phyloP scores from a whole-genome alignment of 305 asterid genomes.

The Solanum aculeatissimum region DNA sequence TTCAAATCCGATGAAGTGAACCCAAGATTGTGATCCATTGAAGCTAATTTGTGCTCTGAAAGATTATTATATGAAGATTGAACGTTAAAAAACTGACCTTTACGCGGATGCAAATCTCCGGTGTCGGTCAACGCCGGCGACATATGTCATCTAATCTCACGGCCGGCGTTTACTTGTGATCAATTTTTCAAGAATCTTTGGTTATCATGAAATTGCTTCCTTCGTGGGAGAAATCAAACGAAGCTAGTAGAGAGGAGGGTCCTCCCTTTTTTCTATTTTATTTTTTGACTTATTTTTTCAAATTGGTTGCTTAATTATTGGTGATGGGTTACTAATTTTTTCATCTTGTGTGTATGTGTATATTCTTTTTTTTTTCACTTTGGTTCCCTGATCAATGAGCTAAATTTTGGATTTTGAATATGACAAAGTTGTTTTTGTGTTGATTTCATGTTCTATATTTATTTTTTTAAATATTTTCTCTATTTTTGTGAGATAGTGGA shows the following conservation, averaged over 20 bases:
- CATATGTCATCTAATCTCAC: conserved; percentile 16
- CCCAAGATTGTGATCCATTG: conserved; percentile 60
- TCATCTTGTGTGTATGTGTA: neutral
- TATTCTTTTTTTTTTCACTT: neutral
- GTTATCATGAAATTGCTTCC: neutral
- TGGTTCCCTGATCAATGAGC: neutral
- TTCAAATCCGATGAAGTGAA: conserved; percentile 35
- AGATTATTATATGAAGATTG: conserved; percentile 1
- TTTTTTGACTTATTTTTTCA: neutral
- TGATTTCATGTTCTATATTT: neutral
- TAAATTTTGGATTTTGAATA: neutral
- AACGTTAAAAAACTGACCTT: conserved; percentile 29
- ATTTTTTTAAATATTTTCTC: too few relatives aligned
- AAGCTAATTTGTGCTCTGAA: neutral
- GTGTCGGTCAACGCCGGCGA: conserved; percentile 18
- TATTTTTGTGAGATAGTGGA: too few relatives aligned
- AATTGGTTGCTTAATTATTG: neutral
- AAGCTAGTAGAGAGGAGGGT: neutral
- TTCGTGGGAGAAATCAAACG: neutral
- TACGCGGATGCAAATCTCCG: neutral
- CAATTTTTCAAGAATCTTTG: neutral
- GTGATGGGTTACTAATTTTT: neutral
- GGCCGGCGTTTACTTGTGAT: neutral
- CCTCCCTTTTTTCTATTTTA: neutral
- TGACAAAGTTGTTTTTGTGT: neutral